Evolutionary conservation across 345 rosid species (phyloP).

Genomic region (Toxicodendron radicans): DNA sequence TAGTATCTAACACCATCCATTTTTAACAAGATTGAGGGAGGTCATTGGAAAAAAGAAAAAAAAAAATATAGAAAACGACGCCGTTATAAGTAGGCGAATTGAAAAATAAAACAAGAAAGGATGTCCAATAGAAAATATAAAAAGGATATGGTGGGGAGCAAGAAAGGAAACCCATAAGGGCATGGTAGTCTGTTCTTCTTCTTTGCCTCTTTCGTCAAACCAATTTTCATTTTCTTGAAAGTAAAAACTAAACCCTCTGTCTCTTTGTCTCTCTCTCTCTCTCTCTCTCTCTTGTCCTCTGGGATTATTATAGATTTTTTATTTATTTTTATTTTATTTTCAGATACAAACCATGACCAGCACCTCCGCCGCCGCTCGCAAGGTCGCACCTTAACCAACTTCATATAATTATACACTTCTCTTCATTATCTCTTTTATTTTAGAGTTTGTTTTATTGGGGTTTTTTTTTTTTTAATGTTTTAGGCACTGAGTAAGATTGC

Average conservation of each 20-base stretch:
- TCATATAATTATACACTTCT: neutral
- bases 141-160: constrained; percentile 15
- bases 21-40: too few species aligned
- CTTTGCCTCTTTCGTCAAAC: constrained; percentile 23
- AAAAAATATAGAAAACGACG: neutral
- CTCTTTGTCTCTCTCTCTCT: constrained; percentile 13
- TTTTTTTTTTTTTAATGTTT: neutral
- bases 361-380: constrained; percentile 75
- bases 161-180: neutral
- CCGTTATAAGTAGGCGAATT: neutral
- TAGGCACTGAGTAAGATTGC: constrained; percentile 92
- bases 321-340: neutral
- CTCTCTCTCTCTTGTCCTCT: too few species aligned
- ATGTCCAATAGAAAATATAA: constrained; percentile 14
- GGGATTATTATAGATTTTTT: neutral
- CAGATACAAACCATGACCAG: constrained; percentile 60
- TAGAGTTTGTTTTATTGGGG: neutral
- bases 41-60: neutral
- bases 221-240: neutral
- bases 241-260: neutral
- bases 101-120: neutral
- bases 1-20: neutral
- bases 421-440: neutral
- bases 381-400: constrained; percentile 33
- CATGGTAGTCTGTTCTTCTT: neutral